Evolutionary conservation across 1,284 basidiomycete species (phyloP).

Genomic region (Apiotrichum porosum): DNA sequence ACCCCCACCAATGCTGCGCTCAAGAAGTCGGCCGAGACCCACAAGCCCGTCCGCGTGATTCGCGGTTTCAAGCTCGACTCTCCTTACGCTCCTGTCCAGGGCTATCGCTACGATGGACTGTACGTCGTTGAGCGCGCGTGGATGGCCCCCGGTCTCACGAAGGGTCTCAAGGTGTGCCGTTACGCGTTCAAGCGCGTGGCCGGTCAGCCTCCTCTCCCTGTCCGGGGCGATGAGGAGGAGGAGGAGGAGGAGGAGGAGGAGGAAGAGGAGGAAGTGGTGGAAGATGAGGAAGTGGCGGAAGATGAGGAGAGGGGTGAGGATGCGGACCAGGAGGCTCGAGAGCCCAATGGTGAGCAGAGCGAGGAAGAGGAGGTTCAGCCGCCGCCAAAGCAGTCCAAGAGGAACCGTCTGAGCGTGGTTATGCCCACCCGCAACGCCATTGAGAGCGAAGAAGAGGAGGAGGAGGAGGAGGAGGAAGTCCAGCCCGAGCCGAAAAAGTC

Average conservation of each 20-base stretch:
- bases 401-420: too few species aligned
- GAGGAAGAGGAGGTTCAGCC: neutral
- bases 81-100: conserved; percentile 28
- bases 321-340: neutral
- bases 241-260: neutral
- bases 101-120: conserved; percentile 51
- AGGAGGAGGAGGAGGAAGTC: conserved; percentile 1
- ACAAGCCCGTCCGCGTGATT: conserved; percentile 49
- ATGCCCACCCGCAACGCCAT: too few species aligned
- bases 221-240: conserved; percentile 2
- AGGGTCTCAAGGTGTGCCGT: conserved; percentile 33
- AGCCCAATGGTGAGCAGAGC: too few species aligned
- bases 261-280: neutral
- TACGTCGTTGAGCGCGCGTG: conserved; percentile 44
- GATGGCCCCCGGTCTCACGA: conserved; percentile 39
- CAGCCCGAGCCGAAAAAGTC: too few species aligned
- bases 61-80: conserved; percentile 49
- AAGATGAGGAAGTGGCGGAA: neutral
- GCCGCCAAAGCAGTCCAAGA: neutral
- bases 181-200: conserved; percentile 37
- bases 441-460: too few species aligned
- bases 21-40: conserved; percentile 37
- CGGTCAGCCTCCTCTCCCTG: conserved; percentile 28
- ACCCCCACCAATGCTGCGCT: conserved; percentile 44
- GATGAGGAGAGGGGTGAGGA: neutral